Base-by-base conservation (phyloP, 106 monocot genomes). In the Xerophyta viscosa region DNA sequence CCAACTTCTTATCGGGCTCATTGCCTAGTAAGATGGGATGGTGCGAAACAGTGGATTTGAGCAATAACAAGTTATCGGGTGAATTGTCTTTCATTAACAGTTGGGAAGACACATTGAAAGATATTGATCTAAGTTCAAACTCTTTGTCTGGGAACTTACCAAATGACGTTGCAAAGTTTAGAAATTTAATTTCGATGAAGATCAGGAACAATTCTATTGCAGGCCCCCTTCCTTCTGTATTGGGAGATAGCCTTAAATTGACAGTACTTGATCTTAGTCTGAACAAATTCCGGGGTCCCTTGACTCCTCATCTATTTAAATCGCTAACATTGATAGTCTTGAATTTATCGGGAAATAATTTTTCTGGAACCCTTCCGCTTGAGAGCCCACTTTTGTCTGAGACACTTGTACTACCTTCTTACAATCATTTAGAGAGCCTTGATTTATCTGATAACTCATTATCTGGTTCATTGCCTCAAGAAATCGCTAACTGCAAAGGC, bases 121-220 rank as follows among this genome's bases (percentile, higher is more conserved):
- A 58, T 37, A 49, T 92, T 41, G 92, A 92, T 60, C 52, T 92
- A 48, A 86, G 92, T 52, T 92, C 86, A 59, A 92, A 92, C 55
- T 8, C 18, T 24, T 68, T 92, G 43, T 86, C 68, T 15, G 92
- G 86, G 24, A 58, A 46, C 37, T 76, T 75, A 51, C 82, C 79
- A 27, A 60, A 72, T 58, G 51, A 30, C 23, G 64, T n/a, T n/a
- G n/a, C n/a, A n/a, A n/a, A 75, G 37, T 66, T 86, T 39, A 45
- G 20, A 44, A 72, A 68, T 46, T 48, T 92, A 25, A 62, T 56
- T 31, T 65, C 66, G 14, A 52, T 98, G 18, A 82, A 73, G 45
- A 51, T 89, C 39, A 72, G 67, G n/a, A 89, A 89, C 50, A 98
- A 85, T 64, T 77, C 68, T 19, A 46, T 98, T 27, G 57, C 48